These are phyloP conservation scores for Cichorium intybus DNA, from an alignment of 140 eudicot species.

Conservation along the genomic window DNA sequence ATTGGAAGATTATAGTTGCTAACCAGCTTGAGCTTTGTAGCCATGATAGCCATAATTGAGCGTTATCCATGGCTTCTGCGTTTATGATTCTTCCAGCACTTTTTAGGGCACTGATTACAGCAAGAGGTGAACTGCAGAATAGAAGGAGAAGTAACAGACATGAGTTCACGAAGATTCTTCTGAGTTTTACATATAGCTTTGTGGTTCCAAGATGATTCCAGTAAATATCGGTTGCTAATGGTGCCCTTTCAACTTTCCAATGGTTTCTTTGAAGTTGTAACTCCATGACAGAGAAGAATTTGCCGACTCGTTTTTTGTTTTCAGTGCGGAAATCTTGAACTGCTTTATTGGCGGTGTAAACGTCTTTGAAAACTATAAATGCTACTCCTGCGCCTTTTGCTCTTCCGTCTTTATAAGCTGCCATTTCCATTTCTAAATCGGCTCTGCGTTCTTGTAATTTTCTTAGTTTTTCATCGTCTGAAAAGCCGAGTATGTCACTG, in stretches of 20 bases:
- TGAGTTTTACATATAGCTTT: slow-evolving; percentile 53
- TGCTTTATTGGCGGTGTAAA: slow-evolving; percentile 83
- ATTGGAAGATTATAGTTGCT: slow-evolving; percentile 78
- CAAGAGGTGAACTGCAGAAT: slow-evolving; percentile 94
- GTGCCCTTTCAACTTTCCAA: slow-evolving; percentile 95
- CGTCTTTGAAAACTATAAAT: slow-evolving; percentile 94
- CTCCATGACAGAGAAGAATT: slow-evolving; percentile 80
- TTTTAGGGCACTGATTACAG: slow-evolving; percentile 77
- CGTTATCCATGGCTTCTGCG: slow-evolving; percentile 94
- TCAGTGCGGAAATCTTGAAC: slow-evolving; percentile 83
- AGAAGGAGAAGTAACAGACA: slow-evolving; percentile 69
- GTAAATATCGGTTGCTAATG: slow-evolving; percentile 87
- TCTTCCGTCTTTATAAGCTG: slow-evolving; percentile 80
- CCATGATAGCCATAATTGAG: slow-evolving; percentile 91
- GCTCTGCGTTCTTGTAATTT: slow-evolving; percentile 93
- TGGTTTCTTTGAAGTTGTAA: slow-evolving; percentile 88
- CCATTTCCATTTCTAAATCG: slow-evolving; percentile 97
- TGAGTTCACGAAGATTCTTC: slow-evolving; percentile 78
- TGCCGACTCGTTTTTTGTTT: slow-evolving; percentile 69
- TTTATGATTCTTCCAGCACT: slow-evolving; percentile 81
- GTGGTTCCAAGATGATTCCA: slow-evolving; percentile 97
- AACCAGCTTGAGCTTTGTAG: slow-evolving; percentile 96
- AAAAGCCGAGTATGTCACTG: slow-evolving; percentile 54
- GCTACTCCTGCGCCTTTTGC: slow-evolving; percentile 98
- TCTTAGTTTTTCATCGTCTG: slow-evolving; percentile 76